phyloP scores from a whole-genome alignment of 192 early-diverging fungal species.

The Podila epicladia region DNA sequence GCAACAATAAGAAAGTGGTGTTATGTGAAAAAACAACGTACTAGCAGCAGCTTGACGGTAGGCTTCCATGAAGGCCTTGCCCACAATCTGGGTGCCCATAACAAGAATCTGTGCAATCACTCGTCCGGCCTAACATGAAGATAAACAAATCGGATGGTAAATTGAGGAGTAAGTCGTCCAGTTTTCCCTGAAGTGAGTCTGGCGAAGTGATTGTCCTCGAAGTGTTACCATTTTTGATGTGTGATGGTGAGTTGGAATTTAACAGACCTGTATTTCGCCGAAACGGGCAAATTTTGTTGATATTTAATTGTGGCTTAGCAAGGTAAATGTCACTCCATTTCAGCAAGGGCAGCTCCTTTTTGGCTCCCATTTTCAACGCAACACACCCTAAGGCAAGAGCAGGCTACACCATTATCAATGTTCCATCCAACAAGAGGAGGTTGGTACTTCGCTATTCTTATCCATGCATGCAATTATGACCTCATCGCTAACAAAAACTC shows the following conservation, averaged over 20 bases:
- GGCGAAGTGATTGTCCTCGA: background rate
- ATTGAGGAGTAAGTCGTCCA: background rate
- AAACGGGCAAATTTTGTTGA: background rate
- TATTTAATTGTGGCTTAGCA: background rate
- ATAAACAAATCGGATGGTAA: background rate
- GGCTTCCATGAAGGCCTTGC: slow-evolving; percentile 92
- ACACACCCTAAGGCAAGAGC: too few species aligned
- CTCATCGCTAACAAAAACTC: background rate
- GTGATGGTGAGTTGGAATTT: too few species aligned
- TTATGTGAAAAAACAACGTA: slow-evolving; percentile 54
- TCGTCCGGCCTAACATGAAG: slow-evolving; percentile 62
- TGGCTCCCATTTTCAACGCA: background rate
- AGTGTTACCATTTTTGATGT: background rate
- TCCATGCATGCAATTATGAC: background rate
- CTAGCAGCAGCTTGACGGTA: slow-evolving; percentile 89
- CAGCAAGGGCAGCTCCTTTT: too few species aligned
- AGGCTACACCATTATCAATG: slow-evolving; percentile 5
- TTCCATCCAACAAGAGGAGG: slow-evolving; percentile 54
- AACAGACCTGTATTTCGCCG: too few species aligned
- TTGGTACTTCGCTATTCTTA: background rate
- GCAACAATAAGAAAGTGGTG: background rate
- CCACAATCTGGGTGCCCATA: slow-evolving; percentile 85
- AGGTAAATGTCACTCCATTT: background rate
- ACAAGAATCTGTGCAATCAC: slow-evolving; percentile 81
- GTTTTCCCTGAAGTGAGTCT: too few species aligned